Evolutionary conservation across 805 yeast species (phyloP).

Genomic region (Yamadazyma sp.): DNA sequence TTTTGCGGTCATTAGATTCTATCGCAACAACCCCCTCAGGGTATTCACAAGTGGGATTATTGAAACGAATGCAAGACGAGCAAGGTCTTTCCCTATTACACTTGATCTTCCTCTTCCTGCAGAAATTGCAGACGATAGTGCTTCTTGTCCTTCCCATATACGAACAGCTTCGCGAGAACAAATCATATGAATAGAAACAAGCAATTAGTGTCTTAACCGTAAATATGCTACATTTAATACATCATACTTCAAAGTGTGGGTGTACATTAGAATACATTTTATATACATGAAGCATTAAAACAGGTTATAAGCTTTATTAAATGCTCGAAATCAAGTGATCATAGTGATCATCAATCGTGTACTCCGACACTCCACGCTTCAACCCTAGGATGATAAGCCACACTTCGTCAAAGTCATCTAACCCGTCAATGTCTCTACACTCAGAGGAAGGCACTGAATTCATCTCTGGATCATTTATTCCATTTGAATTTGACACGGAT

Average conservation of each 20-base stretch:
- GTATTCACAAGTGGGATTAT: slow-evolving; percentile 7
- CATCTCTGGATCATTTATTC: not conserved
- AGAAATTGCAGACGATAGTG: slow-evolving; percentile 13
- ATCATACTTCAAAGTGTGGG: no score
- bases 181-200: no score
- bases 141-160: slow-evolving; percentile 8
- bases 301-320: not conserved
- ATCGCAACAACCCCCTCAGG: slow-evolving; percentile 3
- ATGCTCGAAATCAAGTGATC: not conserved
- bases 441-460: no score
- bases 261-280: no score
- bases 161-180: no score
- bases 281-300: no score
- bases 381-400: slow-evolving; percentile 3
- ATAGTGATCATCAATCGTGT: slow-evolving; percentile 2
- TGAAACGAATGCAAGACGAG: slow-evolving; percentile 12
- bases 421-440: no score
- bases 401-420: no score
- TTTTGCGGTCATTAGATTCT: slow-evolving; percentile 5
- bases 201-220: no score
- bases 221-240: no score
- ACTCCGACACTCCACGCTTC: not conserved
- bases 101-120: slow-evolving; percentile 14
- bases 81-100: slow-evolving; percentile 15
- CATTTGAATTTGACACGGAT: not conserved